Conservation (phyloP, 176 grass and related monocot genomes). For the Luzula sylvatica region DNA sequence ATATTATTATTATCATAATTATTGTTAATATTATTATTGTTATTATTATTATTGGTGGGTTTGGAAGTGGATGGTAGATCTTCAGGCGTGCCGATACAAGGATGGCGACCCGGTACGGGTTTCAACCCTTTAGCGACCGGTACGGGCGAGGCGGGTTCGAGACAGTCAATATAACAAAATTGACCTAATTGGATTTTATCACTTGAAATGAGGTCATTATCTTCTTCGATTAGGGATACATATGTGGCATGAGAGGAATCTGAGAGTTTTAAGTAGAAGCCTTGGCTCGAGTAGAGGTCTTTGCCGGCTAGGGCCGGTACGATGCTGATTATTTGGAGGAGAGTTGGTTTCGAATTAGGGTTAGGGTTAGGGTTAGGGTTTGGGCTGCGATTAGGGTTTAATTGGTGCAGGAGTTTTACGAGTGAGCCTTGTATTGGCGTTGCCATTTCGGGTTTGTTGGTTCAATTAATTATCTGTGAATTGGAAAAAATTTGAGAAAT, state of each 20-base stretch:
- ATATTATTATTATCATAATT: slow-evolving; percentile 13
- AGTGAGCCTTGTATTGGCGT: slow-evolving; percentile 73
- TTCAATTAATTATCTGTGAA: no score
- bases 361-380: slow-evolving; percentile 49
- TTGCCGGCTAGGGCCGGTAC: slow-evolving; percentile 72
- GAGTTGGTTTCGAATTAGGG: slow-evolving; percentile 17
- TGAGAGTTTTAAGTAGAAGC: slow-evolving; percentile 88
- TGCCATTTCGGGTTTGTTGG: slow-evolving; percentile 39
- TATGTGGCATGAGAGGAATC: slow-evolving; percentile 90
- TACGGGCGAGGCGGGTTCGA: slow-evolving; percentile 59
- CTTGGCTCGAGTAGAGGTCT: slow-evolving; percentile 81
- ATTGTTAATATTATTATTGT: background rate
- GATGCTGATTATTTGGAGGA: slow-evolving; percentile 88
- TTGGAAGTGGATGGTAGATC: slow-evolving; percentile 29
- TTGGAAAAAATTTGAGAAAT: background rate
- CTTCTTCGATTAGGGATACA: slow-evolving; percentile 68
- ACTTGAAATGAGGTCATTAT: slow-evolving; percentile 77
- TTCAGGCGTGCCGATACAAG: slow-evolving; percentile 66
- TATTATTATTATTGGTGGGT: slow-evolving; percentile 1
- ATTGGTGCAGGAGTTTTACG: slow-evolving; percentile 76
- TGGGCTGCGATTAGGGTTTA: slow-evolving; percentile 62
- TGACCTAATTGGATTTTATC: slow-evolving; percentile 93
- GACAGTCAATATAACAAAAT: slow-evolving; percentile 69
- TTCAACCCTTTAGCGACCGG: slow-evolving; percentile 61
- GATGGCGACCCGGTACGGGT: slow-evolving; percentile 66